phyloP scores from a whole-genome alignment of 1,284 basidiomycete species.

The Naganishia cerealis region DNA sequence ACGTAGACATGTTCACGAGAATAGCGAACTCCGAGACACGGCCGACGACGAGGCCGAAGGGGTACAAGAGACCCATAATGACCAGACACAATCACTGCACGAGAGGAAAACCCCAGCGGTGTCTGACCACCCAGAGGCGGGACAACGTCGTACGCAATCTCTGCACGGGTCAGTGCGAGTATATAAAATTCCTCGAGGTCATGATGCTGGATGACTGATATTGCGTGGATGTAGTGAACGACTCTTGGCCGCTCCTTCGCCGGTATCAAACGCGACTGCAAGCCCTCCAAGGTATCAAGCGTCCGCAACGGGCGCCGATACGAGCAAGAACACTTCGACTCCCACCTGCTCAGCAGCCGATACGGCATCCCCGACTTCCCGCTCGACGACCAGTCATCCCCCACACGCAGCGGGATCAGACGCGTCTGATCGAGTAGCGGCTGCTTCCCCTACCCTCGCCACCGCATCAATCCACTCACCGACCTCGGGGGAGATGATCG shows the following conservation, averaged over 20 bases:
- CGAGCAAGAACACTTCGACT: not conserved
- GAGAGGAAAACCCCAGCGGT: not conserved
- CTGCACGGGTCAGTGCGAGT: not conserved
- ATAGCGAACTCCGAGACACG: not conserved
- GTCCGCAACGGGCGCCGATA: not conserved
- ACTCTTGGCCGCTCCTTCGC: not conserved
- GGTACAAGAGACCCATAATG: not conserved
- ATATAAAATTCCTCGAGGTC: not conserved
- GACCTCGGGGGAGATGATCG: slow-evolving; percentile 15
- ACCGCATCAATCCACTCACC: not conserved
- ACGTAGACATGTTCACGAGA: not conserved
- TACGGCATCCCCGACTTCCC: not conserved
- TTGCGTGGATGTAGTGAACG: not conserved
- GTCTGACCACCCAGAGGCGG: not conserved
- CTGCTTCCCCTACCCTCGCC: not conserved
- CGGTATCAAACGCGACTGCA: not conserved
- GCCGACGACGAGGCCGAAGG: not conserved
- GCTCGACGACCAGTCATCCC: too few species aligned
- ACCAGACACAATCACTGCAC: not conserved
- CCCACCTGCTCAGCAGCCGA: not conserved
- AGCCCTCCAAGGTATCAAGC: not conserved
- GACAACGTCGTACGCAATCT: not conserved
- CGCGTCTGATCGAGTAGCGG: not conserved
- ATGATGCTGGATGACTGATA: not conserved
- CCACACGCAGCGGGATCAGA: too few species aligned